Evolutionary conservation across 2,329 filamentous ascomycete species (phyloP).

Genomic region (Aurifilum marmelostoma): DNA sequence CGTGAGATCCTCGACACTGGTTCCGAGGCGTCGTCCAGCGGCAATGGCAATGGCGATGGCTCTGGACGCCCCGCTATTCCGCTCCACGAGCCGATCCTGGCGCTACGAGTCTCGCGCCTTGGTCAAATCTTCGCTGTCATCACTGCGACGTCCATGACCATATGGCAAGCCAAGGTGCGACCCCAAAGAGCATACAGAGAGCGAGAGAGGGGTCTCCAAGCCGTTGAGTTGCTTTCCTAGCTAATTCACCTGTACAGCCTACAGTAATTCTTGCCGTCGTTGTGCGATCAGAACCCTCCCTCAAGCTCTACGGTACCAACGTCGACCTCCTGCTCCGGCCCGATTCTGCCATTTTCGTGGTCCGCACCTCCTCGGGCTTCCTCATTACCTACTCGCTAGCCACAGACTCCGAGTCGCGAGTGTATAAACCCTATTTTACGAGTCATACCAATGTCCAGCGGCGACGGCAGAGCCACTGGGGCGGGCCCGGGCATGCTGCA

Average conservation of each 20-base stretch:
- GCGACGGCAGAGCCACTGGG: slow-evolving; percentile 63
- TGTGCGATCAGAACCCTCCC: slow-evolving; percentile 77
- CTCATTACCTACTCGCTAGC: slow-evolving; percentile 94
- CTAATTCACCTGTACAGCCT: slow-evolving; percentile 58
- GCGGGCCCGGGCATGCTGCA: slow-evolving; percentile 55
- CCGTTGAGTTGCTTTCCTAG: slow-evolving; percentile 30
- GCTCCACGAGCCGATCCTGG: slow-evolving; percentile 68
- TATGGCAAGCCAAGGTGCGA: slow-evolving; percentile 93
- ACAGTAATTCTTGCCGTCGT: slow-evolving; percentile 86
- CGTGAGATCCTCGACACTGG: slow-evolving; percentile 49
- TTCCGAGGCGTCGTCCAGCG: slow-evolving; percentile 32
- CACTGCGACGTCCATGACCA: slow-evolving; percentile 80
- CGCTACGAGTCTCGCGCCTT: slow-evolving; percentile 74
- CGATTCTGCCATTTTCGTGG: slow-evolving; percentile 88
- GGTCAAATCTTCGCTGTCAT: slow-evolving; percentile 87
- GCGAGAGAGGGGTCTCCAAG: not conserved
- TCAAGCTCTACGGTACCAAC: slow-evolving; percentile 84
- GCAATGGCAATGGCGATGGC: slow-evolving; percentile 31
- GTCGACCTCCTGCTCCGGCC: slow-evolving; percentile 83
- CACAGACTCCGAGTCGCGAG: slow-evolving; percentile 77
- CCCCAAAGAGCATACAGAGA: not conserved
- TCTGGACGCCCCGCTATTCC: slow-evolving; percentile 44
- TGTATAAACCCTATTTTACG: slow-evolving; percentile 82
- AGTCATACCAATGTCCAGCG: slow-evolving; percentile 67
- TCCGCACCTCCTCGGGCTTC: slow-evolving; percentile 83